phyloP scores from a whole-genome alignment of 306 rosid species.

The Cyamopsis tetragonoloba region DNA sequence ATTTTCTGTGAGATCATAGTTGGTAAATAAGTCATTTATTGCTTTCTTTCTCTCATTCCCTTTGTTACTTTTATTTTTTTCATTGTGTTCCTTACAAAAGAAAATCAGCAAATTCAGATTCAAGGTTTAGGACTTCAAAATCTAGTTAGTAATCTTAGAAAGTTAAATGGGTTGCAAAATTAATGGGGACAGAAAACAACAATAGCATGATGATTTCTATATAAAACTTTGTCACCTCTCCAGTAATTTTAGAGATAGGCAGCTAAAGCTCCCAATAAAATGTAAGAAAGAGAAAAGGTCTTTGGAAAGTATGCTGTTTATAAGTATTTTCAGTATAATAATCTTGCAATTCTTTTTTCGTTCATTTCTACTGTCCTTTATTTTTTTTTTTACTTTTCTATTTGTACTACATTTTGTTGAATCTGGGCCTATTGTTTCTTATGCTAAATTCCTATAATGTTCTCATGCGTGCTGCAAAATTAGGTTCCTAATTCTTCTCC shows the following conservation, averaged over 20 bases:
- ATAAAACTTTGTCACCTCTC: not conserved
- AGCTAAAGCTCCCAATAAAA: slow-evolving; percentile 6
- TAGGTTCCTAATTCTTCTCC: slow-evolving; percentile 94
- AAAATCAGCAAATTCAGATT: not conserved
- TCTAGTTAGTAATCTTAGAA: not conserved
- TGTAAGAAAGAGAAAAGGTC: not conserved
- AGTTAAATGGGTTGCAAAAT: not conserved
- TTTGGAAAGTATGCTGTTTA: not conserved
- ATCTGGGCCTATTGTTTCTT: slow-evolving; percentile 4
- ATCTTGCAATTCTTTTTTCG: not conserved
- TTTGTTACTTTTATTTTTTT: not conserved
- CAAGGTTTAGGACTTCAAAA: not conserved
- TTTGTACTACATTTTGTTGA: not conserved
- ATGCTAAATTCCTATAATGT: slow-evolving; percentile 9
- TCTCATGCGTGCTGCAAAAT: slow-evolving; percentile 26
- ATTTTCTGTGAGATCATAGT: not conserved
- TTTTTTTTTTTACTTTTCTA: not conserved
- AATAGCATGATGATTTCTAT: not conserved
- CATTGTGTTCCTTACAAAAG: not conserved
- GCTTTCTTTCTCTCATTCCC: not conserved
- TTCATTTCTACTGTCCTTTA: slow-evolving; percentile 2
- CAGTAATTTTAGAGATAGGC: not conserved
- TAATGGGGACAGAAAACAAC: not conserved
- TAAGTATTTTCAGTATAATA: not conserved
- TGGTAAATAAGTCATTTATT: not conserved